Conservation (phyloP, 805 yeast species). For the Geotrichum ghanense region DNA sequence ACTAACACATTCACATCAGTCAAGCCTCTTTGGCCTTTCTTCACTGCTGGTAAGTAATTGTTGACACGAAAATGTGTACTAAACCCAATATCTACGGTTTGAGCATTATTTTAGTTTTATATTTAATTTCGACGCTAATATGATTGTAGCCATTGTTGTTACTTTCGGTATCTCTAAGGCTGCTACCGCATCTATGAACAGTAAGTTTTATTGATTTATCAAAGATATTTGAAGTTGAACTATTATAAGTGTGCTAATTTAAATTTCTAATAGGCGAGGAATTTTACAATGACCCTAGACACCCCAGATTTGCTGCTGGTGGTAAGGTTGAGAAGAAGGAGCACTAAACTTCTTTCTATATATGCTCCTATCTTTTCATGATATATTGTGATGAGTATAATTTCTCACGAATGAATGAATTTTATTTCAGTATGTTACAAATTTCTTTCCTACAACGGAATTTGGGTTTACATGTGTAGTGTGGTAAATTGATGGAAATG, state of each 20-base stretch:
- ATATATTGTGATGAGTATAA: too few species aligned
- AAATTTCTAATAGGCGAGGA: constrained; percentile 32
- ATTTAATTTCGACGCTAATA: background rate
- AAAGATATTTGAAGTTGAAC: background rate
- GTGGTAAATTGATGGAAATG: background rate
- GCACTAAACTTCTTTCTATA: constrained; percentile 3
- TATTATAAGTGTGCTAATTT: background rate
- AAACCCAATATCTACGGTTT: constrained; percentile 6
- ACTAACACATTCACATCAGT: constrained; percentile 26
- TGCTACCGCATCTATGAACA: constrained; percentile 53
- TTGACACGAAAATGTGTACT: constrained; percentile 1
- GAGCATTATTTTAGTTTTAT: constrained; percentile 3
- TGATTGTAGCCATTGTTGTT: constrained; percentile 35
- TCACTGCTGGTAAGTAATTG: constrained; percentile 57
- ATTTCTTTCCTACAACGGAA: background rate
- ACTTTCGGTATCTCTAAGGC: constrained; percentile 62
- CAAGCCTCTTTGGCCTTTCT: constrained; percentile 83
- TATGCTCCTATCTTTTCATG: too few species aligned
- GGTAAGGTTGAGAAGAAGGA: constrained; percentile 8
- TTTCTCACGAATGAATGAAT: too few species aligned
- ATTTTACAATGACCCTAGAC: constrained; percentile 89
- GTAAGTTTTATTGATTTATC: constrained; percentile 26
- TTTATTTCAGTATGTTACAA: constrained; percentile 32
- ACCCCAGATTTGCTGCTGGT: constrained; percentile 58
- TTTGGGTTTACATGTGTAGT: background rate